Percentiles rank a stretch among this genome's conserved stretches.
These are phyloP conservation scores for Helichrysum umbraculigerum DNA, from an alignment of 129 eudicot species.

Conservation along the genomic window DNA sequence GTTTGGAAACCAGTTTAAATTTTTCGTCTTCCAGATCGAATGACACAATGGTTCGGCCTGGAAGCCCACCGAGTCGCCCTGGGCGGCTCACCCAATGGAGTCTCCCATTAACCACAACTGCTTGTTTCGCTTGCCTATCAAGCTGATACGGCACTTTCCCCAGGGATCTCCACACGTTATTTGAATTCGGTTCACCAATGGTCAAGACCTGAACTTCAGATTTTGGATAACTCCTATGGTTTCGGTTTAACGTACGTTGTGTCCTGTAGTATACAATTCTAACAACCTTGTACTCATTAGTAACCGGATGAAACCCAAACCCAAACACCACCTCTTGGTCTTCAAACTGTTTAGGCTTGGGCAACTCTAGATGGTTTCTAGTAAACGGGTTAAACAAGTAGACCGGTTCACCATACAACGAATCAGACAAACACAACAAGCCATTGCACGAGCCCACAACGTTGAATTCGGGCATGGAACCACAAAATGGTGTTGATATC, in stretches of 20 bases:
- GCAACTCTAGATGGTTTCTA: conserved; percentile 33
- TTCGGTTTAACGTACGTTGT: conserved; percentile 23
- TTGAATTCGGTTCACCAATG: conserved; percentile 22
- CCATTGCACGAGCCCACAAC: conserved; percentile 64
- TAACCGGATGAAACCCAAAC: conserved; percentile 37
- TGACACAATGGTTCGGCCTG: conserved; percentile 44
- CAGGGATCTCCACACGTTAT: conserved; percentile 44
- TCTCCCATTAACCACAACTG: conserved; percentile 39
- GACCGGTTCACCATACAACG: conserved; percentile 43
- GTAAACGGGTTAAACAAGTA: conserved; percentile 67
- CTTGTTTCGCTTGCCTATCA: conserved; percentile 32
- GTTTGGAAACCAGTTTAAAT: conserved; percentile 44
- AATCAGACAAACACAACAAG: conserved; percentile 51
- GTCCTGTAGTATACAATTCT: conserved; percentile 43
- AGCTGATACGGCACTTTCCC: conserved; percentile 53
- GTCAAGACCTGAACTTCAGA: conserved; percentile 45
- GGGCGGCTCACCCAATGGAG: conserved; percentile 53
- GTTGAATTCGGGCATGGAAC: conserved; percentile 50
- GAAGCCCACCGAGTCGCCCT: conserved; percentile 34
- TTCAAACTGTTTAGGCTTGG: conserved; percentile 38
- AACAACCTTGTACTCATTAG: conserved; percentile 40
- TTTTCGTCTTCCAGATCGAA: conserved; percentile 56
- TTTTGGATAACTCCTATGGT: conserved; percentile 35
- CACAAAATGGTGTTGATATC: conserved; percentile 50
- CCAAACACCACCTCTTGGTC: conserved; percentile 46